Evolutionary conservation across 2,329 filamentous ascomycete genomes (phyloP).

Genomic region (Penicillium sp.): DNA sequence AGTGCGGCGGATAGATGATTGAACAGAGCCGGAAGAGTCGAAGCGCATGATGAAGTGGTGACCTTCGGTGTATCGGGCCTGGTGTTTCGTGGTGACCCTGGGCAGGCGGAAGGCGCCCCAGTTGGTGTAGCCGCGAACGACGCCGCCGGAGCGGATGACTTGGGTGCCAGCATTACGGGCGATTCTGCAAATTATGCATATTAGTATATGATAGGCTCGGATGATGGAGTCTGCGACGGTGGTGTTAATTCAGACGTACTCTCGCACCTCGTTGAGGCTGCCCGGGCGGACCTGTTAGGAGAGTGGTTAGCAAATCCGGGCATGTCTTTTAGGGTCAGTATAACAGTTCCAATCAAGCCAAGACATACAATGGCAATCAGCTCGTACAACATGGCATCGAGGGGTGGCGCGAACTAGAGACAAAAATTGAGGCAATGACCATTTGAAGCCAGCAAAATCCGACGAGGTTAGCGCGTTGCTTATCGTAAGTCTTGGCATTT

Average conservation of each 20-base stretch:
- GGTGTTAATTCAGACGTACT: slow-evolving; percentile 58
- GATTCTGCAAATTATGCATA: slow-evolving; percentile 59
- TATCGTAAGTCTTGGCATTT: slow-evolving; percentile 29
- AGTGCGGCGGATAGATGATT: slow-evolving; percentile 70
- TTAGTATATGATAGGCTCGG: slow-evolving; percentile 7
- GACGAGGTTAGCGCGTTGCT: slow-evolving; percentile 21
- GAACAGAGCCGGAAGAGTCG: slow-evolving; percentile 71
- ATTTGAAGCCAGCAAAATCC: slow-evolving; percentile 23
- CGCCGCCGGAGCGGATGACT: slow-evolving; percentile 78
- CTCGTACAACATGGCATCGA: slow-evolving; percentile 82
- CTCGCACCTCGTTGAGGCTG: slow-evolving; percentile 87
- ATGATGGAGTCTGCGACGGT: slow-evolving; percentile 2
- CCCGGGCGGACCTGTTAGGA: slow-evolving; percentile 77
- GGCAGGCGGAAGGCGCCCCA: slow-evolving; percentile 93
- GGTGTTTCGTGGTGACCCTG: slow-evolving; percentile 72
- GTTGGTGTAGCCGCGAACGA: slow-evolving; percentile 88
- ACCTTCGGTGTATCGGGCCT: slow-evolving; percentile 76
- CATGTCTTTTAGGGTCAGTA: background rate
- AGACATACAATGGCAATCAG: slow-evolving; percentile 83
- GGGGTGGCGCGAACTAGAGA: slow-evolving; percentile 18
- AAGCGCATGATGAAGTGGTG: slow-evolving; percentile 99
- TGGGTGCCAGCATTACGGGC: slow-evolving; percentile 79
- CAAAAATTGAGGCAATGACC: slow-evolving; percentile 14
- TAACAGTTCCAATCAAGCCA: background rate
- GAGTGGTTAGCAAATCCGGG: slow-evolving; percentile 12